Percentiles rank a stretch among this genome's conserved stretches.
Evolutionary conservation across 768 basidiomycete species (phyloP).

Genomic region (Jaapia argillacea): DNA sequence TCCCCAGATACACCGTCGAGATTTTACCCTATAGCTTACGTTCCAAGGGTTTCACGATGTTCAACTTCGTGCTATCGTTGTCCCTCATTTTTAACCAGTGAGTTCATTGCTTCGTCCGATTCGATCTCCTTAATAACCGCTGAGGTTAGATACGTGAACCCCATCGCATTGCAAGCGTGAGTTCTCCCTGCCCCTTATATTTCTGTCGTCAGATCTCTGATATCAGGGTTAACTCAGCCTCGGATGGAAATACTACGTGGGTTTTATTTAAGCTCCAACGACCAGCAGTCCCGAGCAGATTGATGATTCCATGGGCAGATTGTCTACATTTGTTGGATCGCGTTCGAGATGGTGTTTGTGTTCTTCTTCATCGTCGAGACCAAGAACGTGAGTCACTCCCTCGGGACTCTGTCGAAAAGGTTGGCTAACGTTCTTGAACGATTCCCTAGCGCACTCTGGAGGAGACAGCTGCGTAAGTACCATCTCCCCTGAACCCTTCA

Average conservation of each 20-base stretch:
- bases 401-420: neutral
- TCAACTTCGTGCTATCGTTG: constrained; percentile 28
- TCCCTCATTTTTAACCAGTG: constrained; percentile 34
- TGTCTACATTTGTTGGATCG: constrained; percentile 13
- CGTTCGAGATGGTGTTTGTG: constrained; percentile 14
- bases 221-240: neutral
- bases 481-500: too few relatives aligned
- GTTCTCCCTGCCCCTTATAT: too few relatives aligned
- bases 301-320: neutral
- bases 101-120: constrained; percentile 14
- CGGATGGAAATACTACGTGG: constrained; percentile 7
- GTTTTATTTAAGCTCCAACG: neutral
- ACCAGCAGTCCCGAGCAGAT: neutral
- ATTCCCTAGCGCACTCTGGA: neutral
- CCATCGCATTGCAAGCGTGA: constrained; percentile 21
- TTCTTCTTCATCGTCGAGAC: constrained; percentile 26
- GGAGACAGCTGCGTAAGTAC: neutral
- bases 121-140: constrained; percentile 14
- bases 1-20: constrained; percentile 29
- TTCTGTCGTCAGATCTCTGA: neutral
- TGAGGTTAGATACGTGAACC: constrained; percentile 25
- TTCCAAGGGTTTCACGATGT: constrained; percentile 28
- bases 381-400: constrained; percentile 9
- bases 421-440: neutral
- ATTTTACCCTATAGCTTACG: constrained; percentile 30